A percentile compares a stretch with the other conserved stretches of the same genome.
Evolutionary conservation across 331 rosid species (phyloP).

Genomic region (Erythrophleum ivorense): DNA sequence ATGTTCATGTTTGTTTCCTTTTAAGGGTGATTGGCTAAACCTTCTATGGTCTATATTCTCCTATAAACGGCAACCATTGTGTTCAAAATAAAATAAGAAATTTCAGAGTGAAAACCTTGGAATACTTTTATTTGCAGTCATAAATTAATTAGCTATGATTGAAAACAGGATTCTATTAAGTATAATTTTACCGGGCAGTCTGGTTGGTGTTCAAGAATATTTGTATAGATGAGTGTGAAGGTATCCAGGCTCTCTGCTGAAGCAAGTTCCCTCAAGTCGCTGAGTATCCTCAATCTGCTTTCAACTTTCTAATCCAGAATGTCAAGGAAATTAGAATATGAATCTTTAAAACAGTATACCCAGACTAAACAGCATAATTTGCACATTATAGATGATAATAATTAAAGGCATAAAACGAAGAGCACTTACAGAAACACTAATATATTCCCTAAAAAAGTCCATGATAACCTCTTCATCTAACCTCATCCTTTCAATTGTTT

Average conservation of each 20-base stretch:
- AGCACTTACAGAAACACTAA: conserved; percentile 81
- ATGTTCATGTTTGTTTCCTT: background rate
- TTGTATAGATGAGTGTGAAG: conserved; percentile 84
- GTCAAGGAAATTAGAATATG: conserved; percentile 39
- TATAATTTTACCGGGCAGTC: conserved; percentile 88
- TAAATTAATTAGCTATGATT: conserved; percentile 4
- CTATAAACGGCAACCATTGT: background rate
- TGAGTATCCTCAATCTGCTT: conserved; percentile 71
- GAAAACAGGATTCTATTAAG: conserved; percentile 24
- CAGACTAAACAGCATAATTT: conserved; percentile 21
- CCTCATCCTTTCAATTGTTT: conserved; percentile 94
- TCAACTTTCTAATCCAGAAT: conserved; percentile 79
- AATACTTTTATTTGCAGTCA: conserved; percentile 17
- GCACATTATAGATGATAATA: conserved; percentile 5
- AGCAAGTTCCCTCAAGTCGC: conserved; percentile 95
- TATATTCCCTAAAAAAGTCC: conserved; percentile 95
- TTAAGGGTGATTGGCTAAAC: background rate
- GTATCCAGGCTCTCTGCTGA: conserved; percentile 97
- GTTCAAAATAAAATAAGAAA: background rate
- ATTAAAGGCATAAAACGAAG: conserved; percentile 27
- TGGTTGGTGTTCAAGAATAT: conserved; percentile 96
- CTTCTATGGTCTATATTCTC: conserved; percentile 1
- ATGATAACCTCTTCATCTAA: conserved; percentile 94
- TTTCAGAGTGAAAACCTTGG: background rate
- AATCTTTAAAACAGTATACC: conserved; percentile 23